These are phyloP conservation scores for Populus nigra DNA, from an alignment of 345 rosid genomes.

Conservation along the genomic window DNA sequence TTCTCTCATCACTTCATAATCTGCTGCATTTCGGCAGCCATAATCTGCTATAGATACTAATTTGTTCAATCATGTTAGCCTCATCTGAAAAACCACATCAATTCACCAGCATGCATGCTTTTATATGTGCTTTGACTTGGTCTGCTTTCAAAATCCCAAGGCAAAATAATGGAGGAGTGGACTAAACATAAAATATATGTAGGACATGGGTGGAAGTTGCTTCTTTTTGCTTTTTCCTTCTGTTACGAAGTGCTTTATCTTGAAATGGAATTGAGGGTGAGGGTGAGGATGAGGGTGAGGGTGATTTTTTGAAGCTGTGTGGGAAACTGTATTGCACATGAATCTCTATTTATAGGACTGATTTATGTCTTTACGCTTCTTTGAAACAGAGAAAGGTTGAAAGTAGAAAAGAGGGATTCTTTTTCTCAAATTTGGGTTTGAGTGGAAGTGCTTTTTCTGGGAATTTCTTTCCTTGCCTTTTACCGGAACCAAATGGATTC, in stretches of 20 bases:
- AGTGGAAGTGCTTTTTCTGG: conserved; percentile 24
- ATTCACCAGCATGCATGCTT: background rate
- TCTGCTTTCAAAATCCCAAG: background rate
- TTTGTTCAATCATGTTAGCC: background rate
- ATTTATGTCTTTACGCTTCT: conserved; percentile 35
- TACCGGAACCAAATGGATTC: conserved; percentile 3
- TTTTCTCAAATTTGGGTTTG: conserved; percentile 18
- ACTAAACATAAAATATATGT: background rate
- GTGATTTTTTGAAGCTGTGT: conserved; percentile 8
- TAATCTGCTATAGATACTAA: background rate
- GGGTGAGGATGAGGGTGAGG: no score
- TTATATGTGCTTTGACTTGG: background rate
- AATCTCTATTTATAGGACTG: conserved; percentile 10
- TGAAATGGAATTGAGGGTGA: background rate
- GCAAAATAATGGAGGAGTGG: background rate
- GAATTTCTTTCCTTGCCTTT: conserved; percentile 7
- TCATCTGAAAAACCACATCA: background rate
- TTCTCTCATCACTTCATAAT: background rate
- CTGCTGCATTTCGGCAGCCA: background rate
- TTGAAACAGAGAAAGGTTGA: conserved; percentile 32
- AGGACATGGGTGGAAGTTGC: background rate
- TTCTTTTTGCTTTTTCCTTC: background rate
- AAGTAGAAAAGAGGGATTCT: conserved; percentile 22
- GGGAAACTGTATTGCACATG: conserved; percentile 6
- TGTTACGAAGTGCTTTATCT: background rate